Conservation (phyloP, 306 rosid genomes). For the Quercus berberidifolia region DNA sequence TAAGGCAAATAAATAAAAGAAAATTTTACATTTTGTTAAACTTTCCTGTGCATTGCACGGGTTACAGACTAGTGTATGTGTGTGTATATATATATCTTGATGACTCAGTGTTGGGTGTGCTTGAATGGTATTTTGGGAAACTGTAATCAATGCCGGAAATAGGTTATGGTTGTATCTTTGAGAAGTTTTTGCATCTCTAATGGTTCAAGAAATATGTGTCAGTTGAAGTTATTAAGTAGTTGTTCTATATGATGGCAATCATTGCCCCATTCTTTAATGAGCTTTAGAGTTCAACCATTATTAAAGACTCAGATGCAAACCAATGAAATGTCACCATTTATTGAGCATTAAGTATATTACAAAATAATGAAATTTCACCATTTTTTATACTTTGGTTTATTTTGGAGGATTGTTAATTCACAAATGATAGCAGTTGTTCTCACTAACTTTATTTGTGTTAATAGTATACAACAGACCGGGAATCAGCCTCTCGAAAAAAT, state of each 20-base stretch:
- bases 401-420: neutral
- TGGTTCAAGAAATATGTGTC: neutral
- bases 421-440: neutral
- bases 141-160: neutral
- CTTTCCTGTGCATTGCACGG: no score
- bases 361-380: neutral
- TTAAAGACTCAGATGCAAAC: neutral
- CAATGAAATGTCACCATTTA: neutral
- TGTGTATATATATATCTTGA: neutral
- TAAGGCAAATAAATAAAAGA: no score
- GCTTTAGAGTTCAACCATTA: neutral
- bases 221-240: neutral
- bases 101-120: neutral
- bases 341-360: neutral
- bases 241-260: neutral
- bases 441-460: neutral
- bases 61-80: no score
- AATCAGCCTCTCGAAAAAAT: neutral
- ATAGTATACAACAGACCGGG: neutral
- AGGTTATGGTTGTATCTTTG: neutral
- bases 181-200: neutral
- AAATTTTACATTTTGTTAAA: no score
- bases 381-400: neutral
- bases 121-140: neutral
- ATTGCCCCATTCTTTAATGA: neutral